Base-by-base conservation (phyloP, 2,329 filamentous ascomycete species). In the Mycogone perniciosa region DNA sequence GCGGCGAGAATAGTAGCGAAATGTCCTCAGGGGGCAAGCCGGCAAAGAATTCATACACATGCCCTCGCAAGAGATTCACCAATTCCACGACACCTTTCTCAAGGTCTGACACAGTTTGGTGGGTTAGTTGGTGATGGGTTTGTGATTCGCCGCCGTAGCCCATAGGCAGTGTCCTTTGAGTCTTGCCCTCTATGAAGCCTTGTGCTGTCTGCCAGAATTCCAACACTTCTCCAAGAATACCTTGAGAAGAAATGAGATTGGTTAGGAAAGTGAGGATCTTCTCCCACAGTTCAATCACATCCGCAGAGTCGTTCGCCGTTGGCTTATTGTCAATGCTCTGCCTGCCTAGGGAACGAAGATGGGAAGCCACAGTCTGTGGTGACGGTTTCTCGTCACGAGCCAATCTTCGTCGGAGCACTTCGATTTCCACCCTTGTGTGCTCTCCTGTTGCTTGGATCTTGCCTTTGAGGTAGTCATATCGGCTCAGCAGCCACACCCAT, bases 171-270 rank as follows among this genome's bases (percentile, higher is more conserved):
- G 80, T 81, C 56, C 81, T 83, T 65, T 97, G 92, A 29, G 88
- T 86, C 56, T 81, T 89, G 13, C 91, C 92, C 42, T 89, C 84
- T 52, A 97, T 86, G 65, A 99, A 99, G 1, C 88, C 87, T 61
- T 95, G 85, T 0, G 91, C 85, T 10, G 85, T 93, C 57, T 95
- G 88, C 89, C 92, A 96, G 67, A 96, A 97, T 56, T 95, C 90
- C 13, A 95, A 71, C 1, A 97, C 80, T 66, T 99, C 93, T 1
- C 89, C 90, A 5, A 99, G 74, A 11, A 97, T 77, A 4, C 93
- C 93, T 55, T 85, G 83, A 6, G 84, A 71, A 0, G 89, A 91
- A 0, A 99, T 73, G 37, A 99, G 76, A 39, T 79, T 81, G 7
- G 73, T 84, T 54, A 97, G 67, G 55, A 89, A 93, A 0, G 79